phyloP scores from a whole-genome alignment of 2,329 filamentous ascomycete genomes.

The Pseudocercospora cruenta region DNA sequence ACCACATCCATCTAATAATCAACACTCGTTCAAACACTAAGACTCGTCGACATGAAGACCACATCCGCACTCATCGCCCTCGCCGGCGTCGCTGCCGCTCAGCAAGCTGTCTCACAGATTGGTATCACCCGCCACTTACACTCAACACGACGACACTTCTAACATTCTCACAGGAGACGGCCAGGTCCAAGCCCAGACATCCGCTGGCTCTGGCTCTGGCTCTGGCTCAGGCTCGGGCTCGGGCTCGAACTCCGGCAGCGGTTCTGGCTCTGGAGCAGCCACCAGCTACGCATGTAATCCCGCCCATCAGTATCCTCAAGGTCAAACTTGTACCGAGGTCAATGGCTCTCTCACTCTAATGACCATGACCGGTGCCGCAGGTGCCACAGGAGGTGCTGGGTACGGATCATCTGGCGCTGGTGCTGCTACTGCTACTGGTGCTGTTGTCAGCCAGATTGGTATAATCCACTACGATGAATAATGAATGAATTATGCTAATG shows the following conservation, averaged over 20 bases:
- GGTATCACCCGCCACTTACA: not conserved
- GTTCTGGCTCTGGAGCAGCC: not conserved
- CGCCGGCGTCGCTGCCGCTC: conserved; percentile 12
- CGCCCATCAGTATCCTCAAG: not conserved
- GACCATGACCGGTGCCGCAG: not conserved
- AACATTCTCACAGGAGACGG: conserved; percentile 10
- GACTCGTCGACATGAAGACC: conserved; percentile 9
- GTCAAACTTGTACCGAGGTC: not conserved
- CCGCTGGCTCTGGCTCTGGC: not conserved
- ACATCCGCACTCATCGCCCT: conserved; percentile 6
- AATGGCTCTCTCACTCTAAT: not conserved
- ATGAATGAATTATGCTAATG: not conserved
- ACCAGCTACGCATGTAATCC: conserved; percentile 1
- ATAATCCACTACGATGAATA: too few relatives aligned
- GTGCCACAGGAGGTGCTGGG: not conserved
- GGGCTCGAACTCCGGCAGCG: not conserved
- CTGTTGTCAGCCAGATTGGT: conserved; percentile 15
- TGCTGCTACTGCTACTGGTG: conserved; percentile 5
- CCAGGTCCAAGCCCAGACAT: conserved; percentile 13
- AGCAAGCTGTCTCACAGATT: conserved; percentile 16
- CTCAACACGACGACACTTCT: not conserved
- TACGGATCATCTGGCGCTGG: not conserved
- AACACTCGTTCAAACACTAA: not conserved
- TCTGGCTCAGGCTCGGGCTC: not conserved
- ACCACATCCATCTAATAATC: not conserved